phyloP scores from a whole-genome alignment of 139 green algal species.

The Tetradesmus obliquus region DNA sequence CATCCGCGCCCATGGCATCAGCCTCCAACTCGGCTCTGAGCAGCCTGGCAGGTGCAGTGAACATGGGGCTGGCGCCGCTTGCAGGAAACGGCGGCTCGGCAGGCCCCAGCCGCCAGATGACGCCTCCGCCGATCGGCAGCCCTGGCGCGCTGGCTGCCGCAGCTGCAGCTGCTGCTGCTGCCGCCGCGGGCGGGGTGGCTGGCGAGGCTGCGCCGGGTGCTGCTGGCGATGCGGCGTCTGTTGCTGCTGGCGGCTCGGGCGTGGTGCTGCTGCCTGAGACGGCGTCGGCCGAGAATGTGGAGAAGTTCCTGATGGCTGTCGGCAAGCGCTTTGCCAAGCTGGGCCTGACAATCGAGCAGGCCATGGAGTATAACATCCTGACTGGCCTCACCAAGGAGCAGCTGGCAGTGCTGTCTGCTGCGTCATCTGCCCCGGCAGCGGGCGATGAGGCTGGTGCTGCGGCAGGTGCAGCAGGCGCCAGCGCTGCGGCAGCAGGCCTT shows the following conservation, averaged over 20 bases:
- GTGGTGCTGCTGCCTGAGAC: constrained; percentile 16
- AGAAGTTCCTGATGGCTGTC: constrained; percentile 41
- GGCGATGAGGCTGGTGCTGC: background rate
- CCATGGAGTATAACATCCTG: constrained; percentile 38
- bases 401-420: constrained; percentile 31
- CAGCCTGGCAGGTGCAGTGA: background rate
- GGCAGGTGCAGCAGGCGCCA: background rate
- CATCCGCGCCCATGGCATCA: background rate
- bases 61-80: background rate
- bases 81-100: background rate
- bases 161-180: background rate
- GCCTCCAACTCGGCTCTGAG: background rate
- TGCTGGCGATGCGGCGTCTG: background rate
- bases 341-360: constrained; percentile 42
- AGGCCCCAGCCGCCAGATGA: constrained; percentile 14
- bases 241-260: background rate
- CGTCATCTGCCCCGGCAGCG: background rate
- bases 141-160: background rate
- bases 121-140: constrained; percentile 8
- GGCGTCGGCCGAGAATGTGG: constrained; percentile 36
- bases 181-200: background rate
- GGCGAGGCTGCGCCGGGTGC: too few relatives aligned
- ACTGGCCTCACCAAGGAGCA: constrained; percentile 38
- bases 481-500: background rate
- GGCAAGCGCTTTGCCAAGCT: constrained; percentile 36